Evolutionary conservation across 305 asterid species (phyloP).

Genomic region (Striga hermonthica): DNA sequence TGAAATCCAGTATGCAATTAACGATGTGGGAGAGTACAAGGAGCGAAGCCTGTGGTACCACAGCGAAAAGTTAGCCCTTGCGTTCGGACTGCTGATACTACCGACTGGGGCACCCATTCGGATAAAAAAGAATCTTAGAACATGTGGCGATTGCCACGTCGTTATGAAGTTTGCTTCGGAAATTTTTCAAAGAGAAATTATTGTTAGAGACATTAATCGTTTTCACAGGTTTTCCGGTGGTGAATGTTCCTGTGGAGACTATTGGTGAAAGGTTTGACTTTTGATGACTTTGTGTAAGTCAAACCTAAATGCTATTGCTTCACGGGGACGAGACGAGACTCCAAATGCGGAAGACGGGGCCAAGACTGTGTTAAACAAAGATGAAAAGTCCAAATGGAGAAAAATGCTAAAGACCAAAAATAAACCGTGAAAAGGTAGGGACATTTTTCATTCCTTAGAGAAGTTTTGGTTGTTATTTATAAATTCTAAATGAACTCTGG

Average conservation of each 20-base stretch:
- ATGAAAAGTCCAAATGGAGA: too few species aligned
- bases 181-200: conserved; percentile 44
- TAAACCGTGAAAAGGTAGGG: too few species aligned
- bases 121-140: conserved; percentile 48
- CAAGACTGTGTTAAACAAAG: too few species aligned
- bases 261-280: conserved; percentile 31
- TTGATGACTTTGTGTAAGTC: background rate
- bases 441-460: too few species aligned
- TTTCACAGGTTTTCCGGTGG: conserved; percentile 44
- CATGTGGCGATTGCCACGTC: conserved; percentile 43
- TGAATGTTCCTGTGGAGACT: conserved; percentile 46
- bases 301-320: background rate
- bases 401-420: too few species aligned
- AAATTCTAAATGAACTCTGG: too few species aligned
- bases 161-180: conserved; percentile 48
- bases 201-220: conserved; percentile 43
- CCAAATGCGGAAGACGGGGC: too few species aligned
- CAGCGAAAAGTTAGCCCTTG: conserved; percentile 45
- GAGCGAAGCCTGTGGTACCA: conserved; percentile 44
- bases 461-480: too few species aligned
- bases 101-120: conserved; percentile 44
- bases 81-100: conserved; percentile 39
- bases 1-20: conserved; percentile 29
- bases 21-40: conserved; percentile 31
- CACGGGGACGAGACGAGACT: background rate